Evolutionary conservation across 306 rosid genomes (phyloP), one percentile per base, ranked within the genome.

Genomic region (Vigna trinervia): DNA sequence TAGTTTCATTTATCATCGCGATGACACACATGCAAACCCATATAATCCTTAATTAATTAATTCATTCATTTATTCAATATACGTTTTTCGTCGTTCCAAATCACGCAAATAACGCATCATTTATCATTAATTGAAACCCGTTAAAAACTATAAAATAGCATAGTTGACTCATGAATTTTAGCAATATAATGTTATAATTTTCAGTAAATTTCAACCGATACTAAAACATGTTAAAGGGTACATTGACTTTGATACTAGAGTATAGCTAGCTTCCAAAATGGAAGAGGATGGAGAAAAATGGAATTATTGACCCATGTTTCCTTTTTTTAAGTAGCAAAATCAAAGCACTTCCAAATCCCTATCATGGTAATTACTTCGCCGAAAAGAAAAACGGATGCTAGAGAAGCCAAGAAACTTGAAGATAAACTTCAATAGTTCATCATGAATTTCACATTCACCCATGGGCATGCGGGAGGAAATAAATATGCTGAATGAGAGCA

Each of bases 321-420:
- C 23, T 11, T 58, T 64, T 26, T 14, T 22, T 41, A 53, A 38
- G 56, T 38, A 45, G 19, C 41, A 57, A 66, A 76, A 66, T 22
- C 54, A 14, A 76, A 65, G 20, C 80, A 39, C 13, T 22, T 52
- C 78, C 12, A 23, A 36, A 13, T 14, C 57, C 20, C 7, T 30
- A 30, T 36, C 17, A 12, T 8, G 4, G 36, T 8, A 5, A 2
- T 73, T 45, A 23, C 28, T 41, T 73, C 1, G 15, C 20, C 23
- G 28, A 50, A 62, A 75, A 62, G 26, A 4, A 64, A 76, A 62
- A 36, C 6, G 13, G 2, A 32, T 1, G 34, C 20, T 12, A 65
- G 36, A 4, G 36, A 32, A 32, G 36, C 15, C 15, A 23, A 68
- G 45, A 9, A 77, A 26, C 6, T 11, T 12, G 19, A 59, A 41